A percentile compares a stretch with the other conserved stretches of the same genome.
phyloP scores from a whole-genome alignment of 78 protist genomes.

The Planoprotostelium fungivorum region DNA sequence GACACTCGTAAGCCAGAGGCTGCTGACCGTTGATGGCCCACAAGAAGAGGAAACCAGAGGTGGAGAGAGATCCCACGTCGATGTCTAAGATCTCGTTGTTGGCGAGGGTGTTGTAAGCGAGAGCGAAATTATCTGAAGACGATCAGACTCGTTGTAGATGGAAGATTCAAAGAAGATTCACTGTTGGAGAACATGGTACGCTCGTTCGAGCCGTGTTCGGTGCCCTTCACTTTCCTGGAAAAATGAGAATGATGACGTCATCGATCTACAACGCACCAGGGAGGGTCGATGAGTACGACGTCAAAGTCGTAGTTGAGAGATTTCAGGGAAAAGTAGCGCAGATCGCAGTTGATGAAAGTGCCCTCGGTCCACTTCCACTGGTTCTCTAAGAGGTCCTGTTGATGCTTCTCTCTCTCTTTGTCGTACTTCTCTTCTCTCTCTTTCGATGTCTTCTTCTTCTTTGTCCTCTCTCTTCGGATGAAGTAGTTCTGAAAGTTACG shows the following conservation, averaged over 20 bases:
- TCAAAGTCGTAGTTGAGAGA: constrained; percentile 26
- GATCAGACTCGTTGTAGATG: background rate
- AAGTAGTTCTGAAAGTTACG: background rate
- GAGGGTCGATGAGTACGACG: constrained; percentile 37
- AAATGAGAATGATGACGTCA: background rate
- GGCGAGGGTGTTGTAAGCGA: constrained; percentile 19
- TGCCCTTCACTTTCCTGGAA: background rate
- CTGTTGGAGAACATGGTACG: constrained; percentile 5
- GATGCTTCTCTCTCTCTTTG: background rate
- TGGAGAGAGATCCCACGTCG: constrained; percentile 1
- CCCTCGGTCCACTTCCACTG: constrained; percentile 10
- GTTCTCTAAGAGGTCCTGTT: background rate
- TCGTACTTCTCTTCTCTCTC: background rate
- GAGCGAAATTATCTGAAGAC: background rate
- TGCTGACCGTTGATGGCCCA: constrained; percentile 15
- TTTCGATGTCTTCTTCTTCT: background rate
- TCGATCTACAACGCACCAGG: constrained; percentile 7
- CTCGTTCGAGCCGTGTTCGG: background rate
- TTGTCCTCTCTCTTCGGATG: background rate
- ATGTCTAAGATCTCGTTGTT: constrained; percentile 20
- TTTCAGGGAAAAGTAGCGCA: constrained; percentile 27
- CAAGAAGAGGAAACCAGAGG: constrained; percentile 7
- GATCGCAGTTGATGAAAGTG: constrained; percentile 25
- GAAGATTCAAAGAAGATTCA: background rate
- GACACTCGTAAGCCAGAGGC: constrained; percentile 14